Evolutionary conservation across 345 rosid species (phyloP), one percentile per base, ranked within the genome.

Genomic region (Excoecaria agallocha): DNA sequence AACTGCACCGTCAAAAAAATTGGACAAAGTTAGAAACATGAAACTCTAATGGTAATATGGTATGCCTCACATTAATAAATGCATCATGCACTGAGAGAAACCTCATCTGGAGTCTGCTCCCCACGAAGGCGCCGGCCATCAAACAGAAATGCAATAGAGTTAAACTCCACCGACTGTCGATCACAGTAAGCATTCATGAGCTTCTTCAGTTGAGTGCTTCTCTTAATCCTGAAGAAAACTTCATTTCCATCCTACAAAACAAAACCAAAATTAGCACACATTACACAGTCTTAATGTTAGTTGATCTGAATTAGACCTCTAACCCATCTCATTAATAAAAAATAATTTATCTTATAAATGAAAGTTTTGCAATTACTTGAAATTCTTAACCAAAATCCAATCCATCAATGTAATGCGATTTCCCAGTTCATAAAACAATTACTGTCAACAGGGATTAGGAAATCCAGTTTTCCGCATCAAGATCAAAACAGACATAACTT

Each of bases 41-140:
- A 68, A 49, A 30, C 58, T 1, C 25, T 1, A 50, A 49, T 30
- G 35, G 30, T 30, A 30, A 30, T 30, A 49, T 25, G 17, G 10
- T 46, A 3, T 15, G 17, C n/a, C 12, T 12, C 39, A 48, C 16
- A 6, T 6, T 22, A 66, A 22, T 41, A 66, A 19, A 66, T 0
- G 0, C n/a, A 46, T 12, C 17, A 50, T 12, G 49, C 1, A 57
- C 30, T 30, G n/a, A 57, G 19, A 38, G 15, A 48, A 1, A 93
- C 98, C 95, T 93, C 95, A 69, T 93, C 94, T n/a, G 98, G 98
- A 25, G 97, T 93, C 84, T 93, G 97, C 79, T 93, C 95, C 1
- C 72, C 88, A 4, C 97, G 91, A 55, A 93, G 93, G 67, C 98
- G 82, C 66, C 94, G 94, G 1, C 98, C 98, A 83, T 93, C 97